Evolutionary conservation across 1,139 yeast genomes (phyloP).

Genomic region (Debaryomyces subglobosus): DNA sequence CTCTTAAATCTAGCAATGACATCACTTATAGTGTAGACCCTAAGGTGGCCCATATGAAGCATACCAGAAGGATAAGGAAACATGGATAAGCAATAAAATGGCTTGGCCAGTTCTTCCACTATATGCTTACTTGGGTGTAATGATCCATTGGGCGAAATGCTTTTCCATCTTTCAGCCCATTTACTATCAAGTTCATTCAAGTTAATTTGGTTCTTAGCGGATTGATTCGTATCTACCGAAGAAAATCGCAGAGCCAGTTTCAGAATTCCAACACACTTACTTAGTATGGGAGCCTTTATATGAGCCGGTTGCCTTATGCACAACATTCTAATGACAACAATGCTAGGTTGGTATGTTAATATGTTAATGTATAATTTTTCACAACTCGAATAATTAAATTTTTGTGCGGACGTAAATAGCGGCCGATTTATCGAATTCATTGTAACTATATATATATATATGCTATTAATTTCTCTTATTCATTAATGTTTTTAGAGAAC

Average conservation of each 20-base stretch:
- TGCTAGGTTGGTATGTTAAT: not conserved
- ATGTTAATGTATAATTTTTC: constrained; percentile 3
- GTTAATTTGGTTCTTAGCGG: not conserved
- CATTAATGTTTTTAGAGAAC: constrained; percentile 47
- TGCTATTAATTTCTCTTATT: constrained; percentile 18
- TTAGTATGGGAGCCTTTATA: not conserved
- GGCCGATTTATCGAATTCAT: not conserved
- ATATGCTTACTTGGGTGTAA: constrained; percentile 48
- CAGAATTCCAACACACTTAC: not conserved
- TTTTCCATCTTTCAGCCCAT: constrained; percentile 58
- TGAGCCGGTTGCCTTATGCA: not conserved
- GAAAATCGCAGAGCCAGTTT: not conserved
- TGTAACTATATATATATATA: not conserved
- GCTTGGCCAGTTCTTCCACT: constrained; percentile 27
- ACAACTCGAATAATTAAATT: not conserved
- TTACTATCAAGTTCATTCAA: constrained; percentile 43
- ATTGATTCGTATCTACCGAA: not conserved
- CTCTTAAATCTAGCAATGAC: constrained; percentile 77
- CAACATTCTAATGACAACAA: not conserved
- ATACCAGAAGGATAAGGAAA: constrained; percentile 96
- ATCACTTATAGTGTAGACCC: constrained; percentile 92
- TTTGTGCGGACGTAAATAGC: not conserved
- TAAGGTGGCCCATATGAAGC: constrained; percentile 88
- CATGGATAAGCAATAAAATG: constrained; percentile 78
- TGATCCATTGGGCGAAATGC: constrained; percentile 37